A percentile compares a stretch with the other conserved stretches of the same genome.
Evolutionary conservation across 2,329 filamentous ascomycete species (phyloP).

Genomic region (Fusarium proliferatum): DNA sequence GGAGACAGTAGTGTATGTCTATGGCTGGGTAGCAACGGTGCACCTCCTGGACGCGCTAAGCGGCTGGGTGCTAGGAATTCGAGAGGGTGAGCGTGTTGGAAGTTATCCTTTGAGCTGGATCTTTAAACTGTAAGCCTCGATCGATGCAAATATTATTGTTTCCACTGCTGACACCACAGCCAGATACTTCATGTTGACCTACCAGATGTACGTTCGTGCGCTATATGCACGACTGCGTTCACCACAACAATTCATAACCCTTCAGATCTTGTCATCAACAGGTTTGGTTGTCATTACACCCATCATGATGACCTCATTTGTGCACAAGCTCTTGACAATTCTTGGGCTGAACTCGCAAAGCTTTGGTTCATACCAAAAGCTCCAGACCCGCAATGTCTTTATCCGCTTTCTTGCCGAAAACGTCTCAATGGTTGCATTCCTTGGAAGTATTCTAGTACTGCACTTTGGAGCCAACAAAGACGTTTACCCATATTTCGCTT

Average conservation of each 20-base stretch:
- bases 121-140: constrained; percentile 70
- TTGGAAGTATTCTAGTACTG: constrained; percentile 72
- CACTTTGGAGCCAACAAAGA: constrained; percentile 75
- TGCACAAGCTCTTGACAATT: constrained; percentile 66
- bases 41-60: constrained; percentile 73
- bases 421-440: constrained; percentile 74
- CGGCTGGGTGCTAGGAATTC: constrained; percentile 74
- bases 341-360: constrained; percentile 68
- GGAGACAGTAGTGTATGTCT: constrained; percentile 76
- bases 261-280: constrained; percentile 72
- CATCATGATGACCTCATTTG: constrained; percentile 69
- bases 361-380: constrained; percentile 73
- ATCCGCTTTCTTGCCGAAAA: constrained; percentile 75
- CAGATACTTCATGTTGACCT: constrained; percentile 74
- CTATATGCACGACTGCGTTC: constrained; percentile 75
- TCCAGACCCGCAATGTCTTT: constrained; percentile 74
- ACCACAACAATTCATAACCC: constrained; percentile 71
- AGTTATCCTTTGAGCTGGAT: constrained; percentile 78
- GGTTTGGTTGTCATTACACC: constrained; percentile 72
- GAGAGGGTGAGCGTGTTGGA: constrained; percentile 73
- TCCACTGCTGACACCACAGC: constrained; percentile 19
- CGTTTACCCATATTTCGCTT: constrained; percentile 77
- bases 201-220: constrained; percentile 77
- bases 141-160: neutral
- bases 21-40: constrained; percentile 75